Base-by-base conservation (phyloP, 768 basidiomycete genomes). In the Tylopilus cervinicoccineus region DNA sequence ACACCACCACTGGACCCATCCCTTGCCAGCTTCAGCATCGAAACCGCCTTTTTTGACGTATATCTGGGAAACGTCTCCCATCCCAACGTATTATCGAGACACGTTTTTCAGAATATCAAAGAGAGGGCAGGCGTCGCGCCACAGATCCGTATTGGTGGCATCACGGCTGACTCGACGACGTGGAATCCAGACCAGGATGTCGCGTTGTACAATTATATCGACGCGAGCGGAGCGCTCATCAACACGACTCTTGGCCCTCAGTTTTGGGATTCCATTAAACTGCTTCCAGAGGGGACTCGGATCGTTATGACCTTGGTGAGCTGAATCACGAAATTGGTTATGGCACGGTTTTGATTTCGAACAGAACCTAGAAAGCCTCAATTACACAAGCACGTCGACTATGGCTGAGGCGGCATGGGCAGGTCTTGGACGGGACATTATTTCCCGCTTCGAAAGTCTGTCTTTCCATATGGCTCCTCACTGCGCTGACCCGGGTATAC, bases 21-120 rank as follows among this genome's bases (percentile, higher is more conserved):
- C 10, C 61, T 80, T 22, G 76, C 70, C 22, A 77, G 76, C 47
- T 79, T 79, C 62, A 78, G 76, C 52, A 73, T 80, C 41, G 77
- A 80, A 62, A 79, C 75, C 0, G 77, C 76, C 1, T 78, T 75
- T 53, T 77, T 79, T 47, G 75, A 76, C 43, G 72, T 72, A 47
- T 79, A 72, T 51, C 55, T 77, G 11, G 78, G 77, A 8, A 79
- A 79, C 51, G 54, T 53, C 8, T 65, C 72, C 20, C 50, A 59
- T 43, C 76, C 76, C 2, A 79, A 78, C 52, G 53, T 56, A 5
- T 57, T 78, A 10, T 75, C 76, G 4, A 64, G 65, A 38, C 69
- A 71, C 38, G 58, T 79, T 28, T 66, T 80, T 20, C 65, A 74
- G 41, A 77, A 78, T 52, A 58, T 80, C 19, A 68, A 67, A 38